phyloP scores from a whole-genome alignment of 2,329 filamentous ascomycete species.

The Colletotrichum sp. region DNA sequence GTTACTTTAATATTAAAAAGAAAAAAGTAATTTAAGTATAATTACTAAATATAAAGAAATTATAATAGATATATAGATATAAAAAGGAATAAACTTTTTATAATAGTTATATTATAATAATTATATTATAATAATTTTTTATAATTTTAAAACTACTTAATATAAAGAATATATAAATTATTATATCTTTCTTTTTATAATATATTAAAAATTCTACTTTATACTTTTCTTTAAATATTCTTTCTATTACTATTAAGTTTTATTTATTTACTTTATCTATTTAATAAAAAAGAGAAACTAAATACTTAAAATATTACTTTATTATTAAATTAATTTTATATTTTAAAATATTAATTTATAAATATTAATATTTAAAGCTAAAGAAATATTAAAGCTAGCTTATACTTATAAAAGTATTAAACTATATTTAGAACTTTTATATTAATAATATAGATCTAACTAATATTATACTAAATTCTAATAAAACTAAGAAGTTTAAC shows the following conservation, averaged over 20 bases:
- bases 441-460: background rate
- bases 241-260: no score
- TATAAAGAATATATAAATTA: no score
- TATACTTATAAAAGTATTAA: background rate
- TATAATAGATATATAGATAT: no score
- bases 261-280: background rate
- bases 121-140: no score
- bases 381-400: background rate
- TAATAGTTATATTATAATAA: no score
- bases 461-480: background rate
- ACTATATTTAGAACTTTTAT: background rate
- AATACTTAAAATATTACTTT: background rate
- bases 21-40: fast-evolving
- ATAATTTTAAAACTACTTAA: no score
- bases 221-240: no score
- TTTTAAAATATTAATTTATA: background rate
- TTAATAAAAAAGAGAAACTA: background rate
- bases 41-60: no score
- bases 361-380: background rate
- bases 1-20: no score
- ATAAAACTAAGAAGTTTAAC: background rate
- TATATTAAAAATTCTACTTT: no score
- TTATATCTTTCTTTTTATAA: no score
- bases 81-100: no score
- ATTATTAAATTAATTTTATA: background rate